Conservation (phyloP, 148 eudicot genomes). For the Beta vulgaris region DNA sequence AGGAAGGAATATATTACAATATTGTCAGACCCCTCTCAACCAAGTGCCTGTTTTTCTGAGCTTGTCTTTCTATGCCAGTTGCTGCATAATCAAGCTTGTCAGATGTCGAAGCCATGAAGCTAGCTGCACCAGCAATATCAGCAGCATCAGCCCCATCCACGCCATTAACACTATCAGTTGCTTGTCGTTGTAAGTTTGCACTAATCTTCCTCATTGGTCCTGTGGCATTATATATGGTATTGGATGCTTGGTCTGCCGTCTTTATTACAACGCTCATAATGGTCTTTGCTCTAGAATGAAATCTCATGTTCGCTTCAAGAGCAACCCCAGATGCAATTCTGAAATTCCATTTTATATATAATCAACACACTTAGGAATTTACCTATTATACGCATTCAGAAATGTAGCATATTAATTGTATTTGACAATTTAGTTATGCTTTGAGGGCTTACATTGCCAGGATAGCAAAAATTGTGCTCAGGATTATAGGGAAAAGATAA, state of each 20-base stretch:
- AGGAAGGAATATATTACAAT: constrained; percentile 23
- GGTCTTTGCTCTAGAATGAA: constrained; percentile 61
- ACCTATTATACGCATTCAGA: not conserved
- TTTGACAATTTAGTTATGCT: not conserved
- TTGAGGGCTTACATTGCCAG: constrained; percentile 56
- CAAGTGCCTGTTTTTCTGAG: constrained; percentile 42
- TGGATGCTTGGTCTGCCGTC: constrained; percentile 61
- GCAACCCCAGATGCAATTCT: constrained; percentile 54
- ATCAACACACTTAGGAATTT: not conserved
- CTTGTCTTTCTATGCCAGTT: constrained; percentile 44
- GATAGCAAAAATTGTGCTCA: constrained; percentile 37
- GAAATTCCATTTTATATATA: constrained; percentile 4
- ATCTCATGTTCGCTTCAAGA: constrained; percentile 46
- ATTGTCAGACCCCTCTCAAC: constrained; percentile 49
- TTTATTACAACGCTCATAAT: constrained; percentile 46
- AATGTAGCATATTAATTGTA: not conserved
- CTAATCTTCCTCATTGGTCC: constrained; percentile 54
- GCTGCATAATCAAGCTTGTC: constrained; percentile 48
- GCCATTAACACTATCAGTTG: constrained; percentile 3
- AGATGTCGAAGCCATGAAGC: constrained; percentile 56
- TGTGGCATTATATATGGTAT: constrained; percentile 55
- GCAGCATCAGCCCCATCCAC: constrained; percentile 16
- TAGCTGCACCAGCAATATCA: constrained; percentile 27
- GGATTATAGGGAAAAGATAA: constrained; percentile 36
- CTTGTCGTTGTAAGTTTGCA: constrained; percentile 28